phyloP scores from a whole-genome alignment of 208 protist genomes.

The Angomonas ambiguus region DNA sequence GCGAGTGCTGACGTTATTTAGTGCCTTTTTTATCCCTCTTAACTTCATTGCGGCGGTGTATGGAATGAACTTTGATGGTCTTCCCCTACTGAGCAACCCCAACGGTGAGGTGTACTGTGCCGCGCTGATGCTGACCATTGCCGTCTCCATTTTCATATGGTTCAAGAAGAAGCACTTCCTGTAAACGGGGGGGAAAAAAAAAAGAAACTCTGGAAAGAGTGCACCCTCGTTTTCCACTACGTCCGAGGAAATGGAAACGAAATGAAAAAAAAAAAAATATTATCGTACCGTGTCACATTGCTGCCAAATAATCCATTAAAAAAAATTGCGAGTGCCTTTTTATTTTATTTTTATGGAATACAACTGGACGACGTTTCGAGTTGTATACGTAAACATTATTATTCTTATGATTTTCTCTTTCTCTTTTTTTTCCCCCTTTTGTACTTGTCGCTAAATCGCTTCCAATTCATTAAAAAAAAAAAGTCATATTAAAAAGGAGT shows the following conservation, averaged over 20 bases:
- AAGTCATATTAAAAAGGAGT: not conserved
- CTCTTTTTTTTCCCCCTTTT: slow-evolving; percentile 11
- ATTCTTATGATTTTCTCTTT: too few species aligned
- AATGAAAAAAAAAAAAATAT: slow-evolving; percentile 47
- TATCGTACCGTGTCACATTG: not conserved
- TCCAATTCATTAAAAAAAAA: not conserved
- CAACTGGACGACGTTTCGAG: not conserved
- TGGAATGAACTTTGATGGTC: slow-evolving; percentile 83
- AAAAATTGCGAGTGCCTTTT: too few species aligned
- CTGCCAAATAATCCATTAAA: too few species aligned
- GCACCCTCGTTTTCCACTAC: not conserved
- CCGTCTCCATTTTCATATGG: slow-evolving; percentile 47
- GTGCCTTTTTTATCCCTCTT: slow-evolving; percentile 81
- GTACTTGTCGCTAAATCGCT: not conserved
- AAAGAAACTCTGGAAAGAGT: slow-evolving; percentile 47
- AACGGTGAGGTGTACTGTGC: slow-evolving; percentile 58
- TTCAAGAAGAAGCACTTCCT: slow-evolving; percentile 63
- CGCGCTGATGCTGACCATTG: slow-evolving; percentile 48
- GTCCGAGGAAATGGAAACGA: too few species aligned
- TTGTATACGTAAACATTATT: slow-evolving; percentile 1
- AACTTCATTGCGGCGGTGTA: slow-evolving; percentile 80
- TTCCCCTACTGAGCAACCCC: slow-evolving; percentile 39
- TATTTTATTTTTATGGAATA: not conserved
- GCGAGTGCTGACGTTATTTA: slow-evolving; percentile 81
- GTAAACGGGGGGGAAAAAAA: slow-evolving; percentile 33